Conservation (phyloP, 805 yeast species). For the Ogataea dorogensis region DNA sequence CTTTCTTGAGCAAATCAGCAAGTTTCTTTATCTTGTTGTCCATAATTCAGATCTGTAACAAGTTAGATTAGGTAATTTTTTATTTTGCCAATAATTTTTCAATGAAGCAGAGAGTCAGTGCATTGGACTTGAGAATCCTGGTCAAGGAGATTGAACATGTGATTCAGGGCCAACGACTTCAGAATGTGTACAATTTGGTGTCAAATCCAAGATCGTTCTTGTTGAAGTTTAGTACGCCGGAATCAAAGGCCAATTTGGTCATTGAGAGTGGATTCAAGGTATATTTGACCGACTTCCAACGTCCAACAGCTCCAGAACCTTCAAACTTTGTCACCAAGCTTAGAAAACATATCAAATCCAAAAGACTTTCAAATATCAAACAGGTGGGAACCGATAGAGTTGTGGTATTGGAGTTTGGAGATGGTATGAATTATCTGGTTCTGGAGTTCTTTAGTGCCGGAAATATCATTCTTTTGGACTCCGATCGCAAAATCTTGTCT, state of each 20-base stretch:
- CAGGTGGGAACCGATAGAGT: slow-evolving; percentile 82
- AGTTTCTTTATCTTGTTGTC: slow-evolving; percentile 25
- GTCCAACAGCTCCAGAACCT: slow-evolving; percentile 80
- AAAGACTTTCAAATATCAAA: slow-evolving; percentile 67
- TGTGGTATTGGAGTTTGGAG: slow-evolving; percentile 81
- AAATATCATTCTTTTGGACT: slow-evolving; percentile 75
- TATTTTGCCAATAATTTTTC: slow-evolving; percentile 1
- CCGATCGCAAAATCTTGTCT: slow-evolving; percentile 62
- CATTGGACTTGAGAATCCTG: slow-evolving; percentile 75
- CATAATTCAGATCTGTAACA: slow-evolving; percentile 17
- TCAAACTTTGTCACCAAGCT: slow-evolving; percentile 82
- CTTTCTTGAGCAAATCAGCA: slow-evolving; percentile 24
- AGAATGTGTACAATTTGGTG: slow-evolving; percentile 80
- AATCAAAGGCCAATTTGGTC: slow-evolving; percentile 70
- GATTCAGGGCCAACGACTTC: slow-evolving; percentile 66
- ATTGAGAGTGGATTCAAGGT: slow-evolving; percentile 85
- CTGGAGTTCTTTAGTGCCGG: slow-evolving; percentile 96
- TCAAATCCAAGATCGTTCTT: slow-evolving; percentile 70
- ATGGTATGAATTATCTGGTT: slow-evolving; percentile 73
- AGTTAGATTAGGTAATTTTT: slow-evolving; percentile 4
- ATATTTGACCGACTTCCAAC: slow-evolving; percentile 74
- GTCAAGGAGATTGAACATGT: slow-evolving; percentile 60
- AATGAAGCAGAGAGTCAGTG: slow-evolving; percentile 77
- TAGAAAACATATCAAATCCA: slow-evolving; percentile 80
- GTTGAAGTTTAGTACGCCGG: slow-evolving; percentile 79